Percentiles rank a stretch among this genome's conserved stretches.
Evolutionary conservation across 148 eudicot genomes (phyloP).

Genomic region (Silene latifolia): DNA sequence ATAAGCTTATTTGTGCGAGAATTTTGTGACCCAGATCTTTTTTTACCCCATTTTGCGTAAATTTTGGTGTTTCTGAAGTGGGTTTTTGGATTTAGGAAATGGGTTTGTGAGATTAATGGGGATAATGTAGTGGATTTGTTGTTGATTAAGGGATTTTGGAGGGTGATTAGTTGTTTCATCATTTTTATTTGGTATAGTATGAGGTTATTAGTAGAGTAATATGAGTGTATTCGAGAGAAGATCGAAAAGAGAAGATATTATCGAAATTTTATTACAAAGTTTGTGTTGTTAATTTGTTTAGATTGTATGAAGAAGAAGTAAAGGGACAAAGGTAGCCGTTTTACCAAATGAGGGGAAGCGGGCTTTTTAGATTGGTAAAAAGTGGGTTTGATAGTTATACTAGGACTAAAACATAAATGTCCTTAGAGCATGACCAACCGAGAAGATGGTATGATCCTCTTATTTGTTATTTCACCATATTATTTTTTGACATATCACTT

Average conservation of each 20-base stretch:
- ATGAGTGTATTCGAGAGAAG: no score
- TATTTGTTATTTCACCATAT: no score
- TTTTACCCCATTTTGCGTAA: conserved; percentile 43
- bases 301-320: neutral
- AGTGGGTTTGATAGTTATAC: no score
- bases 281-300: neutral
- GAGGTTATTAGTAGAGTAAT: no score
- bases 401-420: no score
- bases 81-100: conserved; percentile 22
- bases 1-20: conserved; percentile 28
- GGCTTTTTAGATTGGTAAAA: neutral
- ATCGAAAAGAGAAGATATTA: no score
- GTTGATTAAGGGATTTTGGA: conserved; percentile 15
- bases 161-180: conserved; percentile 18
- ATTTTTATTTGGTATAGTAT: neutral
- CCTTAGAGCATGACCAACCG: no score
- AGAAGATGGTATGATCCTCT: no score
- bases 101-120: conserved; percentile 15
- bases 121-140: conserved; percentile 1
- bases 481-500: no score
- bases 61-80: conserved; percentile 28
- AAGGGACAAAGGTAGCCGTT: conserved; percentile 15
- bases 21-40: conserved; percentile 38
- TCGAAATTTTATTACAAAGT: neutral
- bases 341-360: neutral